Base-by-base conservation (phyloP, 1,139 yeast genomes). In the Yueomyces sp. region DNA sequence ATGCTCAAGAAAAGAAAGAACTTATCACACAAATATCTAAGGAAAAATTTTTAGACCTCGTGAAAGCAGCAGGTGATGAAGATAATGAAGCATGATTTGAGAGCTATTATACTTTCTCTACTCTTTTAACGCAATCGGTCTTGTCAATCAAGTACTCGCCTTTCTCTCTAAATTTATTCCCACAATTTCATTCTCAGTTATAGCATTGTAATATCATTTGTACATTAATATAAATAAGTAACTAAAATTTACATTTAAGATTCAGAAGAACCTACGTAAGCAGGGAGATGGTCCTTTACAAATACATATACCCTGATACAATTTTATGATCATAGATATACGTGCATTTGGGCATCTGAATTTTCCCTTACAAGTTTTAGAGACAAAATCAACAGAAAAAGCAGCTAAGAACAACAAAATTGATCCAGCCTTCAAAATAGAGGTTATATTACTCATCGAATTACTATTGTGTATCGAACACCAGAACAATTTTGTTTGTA, bases 41-140 rank as follows among this genome's bases (percentile, higher is more conserved):
- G 64, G 96, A 87, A 57, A 83, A 78, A 62, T 89, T 89, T 56
- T 72, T 89, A 62, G 96, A 86, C 63, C 69, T 87, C 61, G 93
- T 89, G 37, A 83, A 85, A 60, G 81, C 87, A 40, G 94, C 95
- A 8, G 93, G 82, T 40, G 68, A 71, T 37, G 57, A 55, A 19
- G 19, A 19, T 19, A 19, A 19, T 19, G 19, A 19, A 19, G 19
- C 19, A 19, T 19, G 19, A 19, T 19, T 19, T 19, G 19, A 19
- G 19, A 19, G 19, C 19, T 19, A 19, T 19, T 19, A 19, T 19
- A 19, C 19, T 19, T 19, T 19, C 19, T 19, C 19, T 19, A 19
- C 19, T 19, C 19, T 19, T 19, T 19, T 19, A 19, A 19, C 19
- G 19, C 19, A 19, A 19, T 19, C 19, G 19, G 19, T 19, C 19